These are phyloP conservation scores for Yueomyces sp. DNA, from an alignment of 1,139 yeast genomes.

Conservation along the genomic window DNA sequence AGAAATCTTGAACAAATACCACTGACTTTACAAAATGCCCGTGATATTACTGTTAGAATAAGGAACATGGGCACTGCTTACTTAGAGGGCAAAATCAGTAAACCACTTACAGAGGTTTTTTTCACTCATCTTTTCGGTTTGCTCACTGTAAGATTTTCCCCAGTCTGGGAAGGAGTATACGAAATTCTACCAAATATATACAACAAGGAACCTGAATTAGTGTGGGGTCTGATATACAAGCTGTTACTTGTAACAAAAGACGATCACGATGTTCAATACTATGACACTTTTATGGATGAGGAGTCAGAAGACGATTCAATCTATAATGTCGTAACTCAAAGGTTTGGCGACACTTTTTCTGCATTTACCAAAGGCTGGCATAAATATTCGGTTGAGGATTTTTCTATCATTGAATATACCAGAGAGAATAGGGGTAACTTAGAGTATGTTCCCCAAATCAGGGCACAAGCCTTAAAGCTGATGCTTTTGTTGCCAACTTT, in stretches of 20 bases:
- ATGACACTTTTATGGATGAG: slow-evolving; percentile 7
- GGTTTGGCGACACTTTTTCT: slow-evolving; percentile 25
- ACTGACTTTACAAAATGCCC: slow-evolving; percentile 49
- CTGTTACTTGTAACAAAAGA: slow-evolving; percentile 24
- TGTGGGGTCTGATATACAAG: slow-evolving; percentile 45
- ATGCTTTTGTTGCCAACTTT: slow-evolving; percentile 44
- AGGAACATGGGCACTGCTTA: slow-evolving; percentile 47
- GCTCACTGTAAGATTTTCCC: slow-evolving; percentile 65
- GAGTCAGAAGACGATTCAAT: slow-evolving; percentile 5
- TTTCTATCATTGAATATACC: slow-evolving; percentile 29
- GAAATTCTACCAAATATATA: slow-evolving; percentile 43
- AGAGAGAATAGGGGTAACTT: slow-evolving; percentile 27
- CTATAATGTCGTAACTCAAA: slow-evolving; percentile 25
- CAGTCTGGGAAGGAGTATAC: slow-evolving; percentile 68
- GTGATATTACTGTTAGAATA: slow-evolving; percentile 63
- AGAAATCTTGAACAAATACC: slow-evolving; percentile 61
- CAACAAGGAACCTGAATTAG: slow-evolving; percentile 30
- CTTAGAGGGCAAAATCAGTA: slow-evolving; percentile 28
- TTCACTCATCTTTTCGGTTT: slow-evolving; percentile 60
- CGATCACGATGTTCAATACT: slow-evolving; percentile 9
- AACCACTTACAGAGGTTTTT: slow-evolving; percentile 28
- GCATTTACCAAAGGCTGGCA: slow-evolving; percentile 18
- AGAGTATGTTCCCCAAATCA: slow-evolving; percentile 19
- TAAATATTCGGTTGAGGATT: slow-evolving; percentile 17
- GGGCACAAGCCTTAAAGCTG: slow-evolving; percentile 26